Evolutionary conservation across 305 asterid species (phyloP), one percentile per base, ranked within the genome.

Genomic region (Fraxinus platypoda): DNA sequence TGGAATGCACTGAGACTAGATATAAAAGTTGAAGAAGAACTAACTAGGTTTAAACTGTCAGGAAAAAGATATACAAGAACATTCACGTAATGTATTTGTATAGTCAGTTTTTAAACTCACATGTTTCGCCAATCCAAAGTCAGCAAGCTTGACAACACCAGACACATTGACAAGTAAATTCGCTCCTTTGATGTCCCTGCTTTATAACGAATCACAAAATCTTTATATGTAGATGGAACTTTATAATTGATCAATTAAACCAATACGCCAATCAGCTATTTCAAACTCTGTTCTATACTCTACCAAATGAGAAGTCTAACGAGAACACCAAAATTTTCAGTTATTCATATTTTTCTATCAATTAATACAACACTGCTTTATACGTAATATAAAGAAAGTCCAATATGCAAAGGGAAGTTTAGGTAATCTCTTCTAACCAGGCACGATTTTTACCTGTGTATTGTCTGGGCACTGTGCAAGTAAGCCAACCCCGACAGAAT

Each of bases 111-210:
- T 28, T 77, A 81, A 86, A 83, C 96, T 91, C 87, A 95, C 98
- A 41, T 92, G 98, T 86, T 95, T 95, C 9, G 98, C 98, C 86
- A 95, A 83, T 71, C 98, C 98, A 85, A 95, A 95, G 87, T 95
- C 98, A 8, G 98, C 98, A 81, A 93, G 91, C 91, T 95, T 95
- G 83, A 95, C 98, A 79, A 90, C 90, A 17, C 97, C 98, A 70
- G 88, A 86, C 66, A 97, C 92, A 88, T 93, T 87, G 74, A 95
- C 98, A 76, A 95, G 98, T 85, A 95, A 91, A 87, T 95, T 95
- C n/a, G 98, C 92, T 78, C 98, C 98, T 88, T 95, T 95, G 76
- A 95, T 93, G 88, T 95, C 98, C 93, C 98, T 95, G 85, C 54
- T 78, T 81, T 34, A 71, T 54, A 33, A 78, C n/a, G 38, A 84